Conservation (phyloP, 75 land plant genomes). For the Gnetum montanum region DNA sequence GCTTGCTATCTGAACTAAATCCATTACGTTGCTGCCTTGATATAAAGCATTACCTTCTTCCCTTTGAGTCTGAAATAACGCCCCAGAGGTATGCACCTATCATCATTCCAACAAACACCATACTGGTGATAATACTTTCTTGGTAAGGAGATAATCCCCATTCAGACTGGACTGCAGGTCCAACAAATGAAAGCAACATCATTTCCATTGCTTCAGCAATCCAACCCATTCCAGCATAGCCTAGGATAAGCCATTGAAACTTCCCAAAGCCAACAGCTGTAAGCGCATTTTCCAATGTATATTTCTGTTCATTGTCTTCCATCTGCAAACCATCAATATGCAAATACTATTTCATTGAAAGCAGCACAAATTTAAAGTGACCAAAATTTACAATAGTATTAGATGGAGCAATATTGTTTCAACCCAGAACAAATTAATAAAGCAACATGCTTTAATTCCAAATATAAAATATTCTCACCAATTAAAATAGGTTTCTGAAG, state of each 20-base stretch:
- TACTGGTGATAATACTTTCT: conserved; percentile 36
- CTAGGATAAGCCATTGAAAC: conserved; percentile 30
- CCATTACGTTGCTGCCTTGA: too few relatives aligned
- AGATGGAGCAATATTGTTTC: neutral
- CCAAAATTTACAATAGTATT: neutral
- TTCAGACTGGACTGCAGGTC: conserved; percentile 28
- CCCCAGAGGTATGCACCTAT: conserved; percentile 45
- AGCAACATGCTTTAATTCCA: too few relatives aligned
- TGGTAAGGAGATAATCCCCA: conserved; percentile 29
- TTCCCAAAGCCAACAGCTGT: conserved; percentile 28
- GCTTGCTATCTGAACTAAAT: too few relatives aligned
- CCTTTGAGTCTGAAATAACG: conserved; percentile 27
- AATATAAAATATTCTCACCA: too few relatives aligned
- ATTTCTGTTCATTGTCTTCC: neutral
- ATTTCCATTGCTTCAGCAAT: conserved; percentile 52
- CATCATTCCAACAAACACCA: conserved; percentile 42
- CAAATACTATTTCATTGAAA: neutral
- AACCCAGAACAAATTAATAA: too few relatives aligned
- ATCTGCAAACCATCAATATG: neutral
- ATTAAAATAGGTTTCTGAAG: too few relatives aligned
- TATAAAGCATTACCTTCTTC: conserved; percentile 35
- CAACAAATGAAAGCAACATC: conserved; percentile 48
- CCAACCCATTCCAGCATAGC: conserved; percentile 43
- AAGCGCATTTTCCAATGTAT: conserved; percentile 33
- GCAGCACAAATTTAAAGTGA: neutral